Conservation (phyloP, 108 stramenopile genomes). For the Nitzschia sp. region DNA sequence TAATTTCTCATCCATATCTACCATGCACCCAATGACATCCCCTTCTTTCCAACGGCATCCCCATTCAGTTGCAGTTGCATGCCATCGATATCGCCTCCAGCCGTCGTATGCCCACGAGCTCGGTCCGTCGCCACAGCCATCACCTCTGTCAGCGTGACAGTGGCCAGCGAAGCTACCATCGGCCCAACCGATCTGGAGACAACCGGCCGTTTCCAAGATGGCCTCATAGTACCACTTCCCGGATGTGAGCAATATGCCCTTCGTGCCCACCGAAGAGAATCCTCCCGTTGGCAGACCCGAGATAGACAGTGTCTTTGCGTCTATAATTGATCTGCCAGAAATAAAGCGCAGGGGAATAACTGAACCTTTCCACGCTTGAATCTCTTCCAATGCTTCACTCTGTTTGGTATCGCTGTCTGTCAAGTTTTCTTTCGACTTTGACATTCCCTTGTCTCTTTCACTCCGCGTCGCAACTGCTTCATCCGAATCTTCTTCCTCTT, state of each 20-base stretch:
- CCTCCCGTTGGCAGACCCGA: conserved; percentile 79
- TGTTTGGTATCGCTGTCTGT: background rate
- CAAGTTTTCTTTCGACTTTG: background rate
- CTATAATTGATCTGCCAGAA: conserved; percentile 70
- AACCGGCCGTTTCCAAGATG: conserved; percentile 85
- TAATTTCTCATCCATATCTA: conserved; percentile 84
- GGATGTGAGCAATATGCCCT: conserved; percentile 71
- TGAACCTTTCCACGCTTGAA: conserved; percentile 58
- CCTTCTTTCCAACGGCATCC: conserved; percentile 92
- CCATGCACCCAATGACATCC: conserved; percentile 86
- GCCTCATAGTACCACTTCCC: conserved; percentile 97
- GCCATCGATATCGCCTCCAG: conserved; percentile 94
- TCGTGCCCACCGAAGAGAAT: conserved; percentile 87
- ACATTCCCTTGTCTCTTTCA: background rate
- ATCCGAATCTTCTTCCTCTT: conserved; percentile 22
- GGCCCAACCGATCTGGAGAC: conserved; percentile 95
- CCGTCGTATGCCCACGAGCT: conserved; percentile 96
- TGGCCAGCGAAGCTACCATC: conserved; percentile 88
- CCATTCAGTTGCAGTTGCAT: conserved; percentile 87
- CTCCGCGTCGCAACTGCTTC: background rate
- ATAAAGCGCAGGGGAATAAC: conserved; percentile 72
- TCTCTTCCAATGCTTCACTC: background rate
- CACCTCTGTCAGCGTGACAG: conserved; percentile 82
- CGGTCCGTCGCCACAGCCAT: conserved; percentile 93
- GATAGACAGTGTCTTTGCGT: conserved; percentile 64